These are phyloP conservation scores for Posidonia oceanica DNA, from an alignment of 116 monocot species.

Conservation along the genomic window DNA sequence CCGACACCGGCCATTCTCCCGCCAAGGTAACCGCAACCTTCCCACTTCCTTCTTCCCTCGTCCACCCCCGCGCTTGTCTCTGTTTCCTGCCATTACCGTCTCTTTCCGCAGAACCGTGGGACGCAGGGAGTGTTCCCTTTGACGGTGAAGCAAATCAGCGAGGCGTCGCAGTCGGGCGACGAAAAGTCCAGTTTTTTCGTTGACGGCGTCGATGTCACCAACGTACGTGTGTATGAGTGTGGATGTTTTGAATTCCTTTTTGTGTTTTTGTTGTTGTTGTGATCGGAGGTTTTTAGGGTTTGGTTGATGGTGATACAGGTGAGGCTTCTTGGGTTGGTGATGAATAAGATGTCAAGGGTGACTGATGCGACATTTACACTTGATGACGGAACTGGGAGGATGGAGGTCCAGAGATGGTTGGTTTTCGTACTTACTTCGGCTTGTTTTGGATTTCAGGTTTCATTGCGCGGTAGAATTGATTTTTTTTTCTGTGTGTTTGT, in stretches of 20 bases:
- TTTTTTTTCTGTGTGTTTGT: not conserved
- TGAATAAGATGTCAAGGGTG: slow-evolving; percentile 69
- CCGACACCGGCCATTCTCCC: slow-evolving; percentile 36
- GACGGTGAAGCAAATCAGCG: slow-evolving; percentile 91
- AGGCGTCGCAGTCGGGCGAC: slow-evolving; percentile 58
- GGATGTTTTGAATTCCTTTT: not conserved
- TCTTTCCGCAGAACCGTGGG: slow-evolving; percentile 32
- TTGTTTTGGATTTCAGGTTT: not conserved
- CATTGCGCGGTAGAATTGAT: not conserved
- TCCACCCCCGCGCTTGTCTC: not conserved
- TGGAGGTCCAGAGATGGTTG: slow-evolving; percentile 76
- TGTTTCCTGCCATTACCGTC: not conserved
- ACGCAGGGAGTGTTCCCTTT: slow-evolving; percentile 50
- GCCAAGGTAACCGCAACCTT: slow-evolving; percentile 12
- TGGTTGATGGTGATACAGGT: slow-evolving; percentile 32
- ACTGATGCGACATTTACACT: slow-evolving; percentile 77
- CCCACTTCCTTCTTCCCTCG: not conserved
- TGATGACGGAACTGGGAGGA: slow-evolving; percentile 85
- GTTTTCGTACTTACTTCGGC: not conserved
- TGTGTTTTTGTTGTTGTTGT: not conserved
- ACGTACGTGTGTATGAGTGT: slow-evolving; percentile 18
- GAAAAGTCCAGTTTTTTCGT: slow-evolving; percentile 76
- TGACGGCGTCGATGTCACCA: slow-evolving; percentile 65
- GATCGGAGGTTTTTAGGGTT: not conserved
- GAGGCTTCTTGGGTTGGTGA: slow-evolving; percentile 59